Evolutionary conservation across 2,329 filamentous ascomycete genomes (phyloP).

Genomic region (Cladosporium sp.): DNA sequence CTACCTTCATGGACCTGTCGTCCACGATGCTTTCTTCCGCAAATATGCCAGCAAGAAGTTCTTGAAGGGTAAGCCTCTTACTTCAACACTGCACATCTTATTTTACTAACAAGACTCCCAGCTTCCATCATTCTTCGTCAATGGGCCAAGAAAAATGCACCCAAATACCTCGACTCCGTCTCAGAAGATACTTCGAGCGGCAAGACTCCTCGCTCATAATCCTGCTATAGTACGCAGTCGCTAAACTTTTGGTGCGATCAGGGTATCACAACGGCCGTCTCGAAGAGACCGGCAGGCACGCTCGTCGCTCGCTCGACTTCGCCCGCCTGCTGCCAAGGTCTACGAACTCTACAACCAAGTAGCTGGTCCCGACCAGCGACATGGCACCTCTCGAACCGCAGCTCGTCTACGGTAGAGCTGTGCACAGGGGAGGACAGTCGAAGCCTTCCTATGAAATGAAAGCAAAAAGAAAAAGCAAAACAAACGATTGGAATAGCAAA

Average conservation of each 20-base stretch:
- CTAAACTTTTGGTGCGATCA: constrained; percentile 12
- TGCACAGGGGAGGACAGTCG: neutral
- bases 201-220: constrained; percentile 31
- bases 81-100: constrained; percentile 10
- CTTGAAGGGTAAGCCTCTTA: constrained; percentile 73
- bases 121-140: constrained; percentile 86
- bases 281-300: neutral
- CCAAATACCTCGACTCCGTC: constrained; percentile 31
- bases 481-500: constrained; percentile 11
- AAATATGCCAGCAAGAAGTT: constrained; percentile 99
- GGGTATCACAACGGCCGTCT: neutral
- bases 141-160: constrained; percentile 69
- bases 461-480: constrained; percentile 2
- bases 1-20: constrained; percentile 84
- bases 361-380: neutral
- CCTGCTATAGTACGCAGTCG: neutral
- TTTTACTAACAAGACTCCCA: constrained; percentile 37
- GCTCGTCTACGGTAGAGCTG: constrained; percentile 10
- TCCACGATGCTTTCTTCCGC: constrained; percentile 98
- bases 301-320: constrained; percentile 9
- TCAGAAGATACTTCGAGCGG: constrained; percentile 22
- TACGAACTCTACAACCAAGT: neutral
- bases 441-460: constrained; percentile 10
- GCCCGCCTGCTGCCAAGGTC: neutral
- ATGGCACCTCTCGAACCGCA: neutral